phyloP scores from a whole-genome alignment of 2,329 filamentous ascomycete genomes.

The Dothistroma septosporum region DNA sequence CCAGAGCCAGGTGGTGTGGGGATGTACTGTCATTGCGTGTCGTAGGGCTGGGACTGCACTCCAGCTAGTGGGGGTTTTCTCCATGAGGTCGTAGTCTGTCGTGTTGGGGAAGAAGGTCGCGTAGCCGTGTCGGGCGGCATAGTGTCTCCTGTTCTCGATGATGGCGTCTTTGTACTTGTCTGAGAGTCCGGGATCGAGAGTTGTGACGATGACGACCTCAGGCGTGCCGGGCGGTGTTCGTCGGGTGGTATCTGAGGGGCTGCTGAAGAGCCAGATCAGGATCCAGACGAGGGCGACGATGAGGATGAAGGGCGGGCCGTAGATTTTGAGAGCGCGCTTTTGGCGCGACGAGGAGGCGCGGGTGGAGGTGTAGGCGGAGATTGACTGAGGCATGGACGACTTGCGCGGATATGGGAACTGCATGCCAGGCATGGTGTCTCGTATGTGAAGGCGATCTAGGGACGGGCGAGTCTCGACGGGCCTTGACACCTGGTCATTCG shows the following conservation, averaged over 20 bases:
- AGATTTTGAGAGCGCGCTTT: conserved; percentile 24
- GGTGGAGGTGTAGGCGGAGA: conserved; percentile 56
- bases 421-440: conserved; percentile 51
- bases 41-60: conserved; percentile 78
- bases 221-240: conserved; percentile 44
- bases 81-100: conserved; percentile 68
- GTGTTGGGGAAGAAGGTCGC: conserved; percentile 73
- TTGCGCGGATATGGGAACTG: conserved; percentile 87
- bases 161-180: conserved; percentile 67
- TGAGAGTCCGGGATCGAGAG: conserved; percentile 67
- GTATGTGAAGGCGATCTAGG: neutral
- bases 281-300: conserved; percentile 28
- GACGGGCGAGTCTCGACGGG: neutral
- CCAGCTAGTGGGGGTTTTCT: conserved; percentile 61
- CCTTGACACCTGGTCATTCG: neutral
- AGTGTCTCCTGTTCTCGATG: conserved; percentile 75
- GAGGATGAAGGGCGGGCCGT: conserved; percentile 47
- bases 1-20: conserved; percentile 78
- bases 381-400: conserved; percentile 62
- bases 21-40: conserved; percentile 78
- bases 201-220: conserved; percentile 73
- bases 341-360: conserved; percentile 47
- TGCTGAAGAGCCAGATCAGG: conserved; percentile 29
- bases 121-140: conserved; percentile 85
- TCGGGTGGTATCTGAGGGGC: conserved; percentile 5